phyloP scores from a whole-genome alignment of 1,284 basidiomycete species.

The Vanrija pseudolonga region DNA sequence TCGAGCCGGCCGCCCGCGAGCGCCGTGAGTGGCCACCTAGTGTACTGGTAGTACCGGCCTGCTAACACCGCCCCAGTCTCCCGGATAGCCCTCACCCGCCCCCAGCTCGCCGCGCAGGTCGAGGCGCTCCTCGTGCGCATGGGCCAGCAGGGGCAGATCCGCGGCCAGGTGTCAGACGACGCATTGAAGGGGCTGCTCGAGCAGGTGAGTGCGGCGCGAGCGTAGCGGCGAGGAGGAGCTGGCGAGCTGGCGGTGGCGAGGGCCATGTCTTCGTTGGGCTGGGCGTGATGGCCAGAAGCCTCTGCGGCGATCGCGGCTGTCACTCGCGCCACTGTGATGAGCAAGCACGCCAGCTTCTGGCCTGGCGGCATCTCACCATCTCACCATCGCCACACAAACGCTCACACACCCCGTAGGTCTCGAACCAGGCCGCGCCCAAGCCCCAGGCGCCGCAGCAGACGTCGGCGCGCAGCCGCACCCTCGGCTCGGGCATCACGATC shows the following conservation, averaged over 20 bases:
- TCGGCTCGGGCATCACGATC: constrained; percentile 49
- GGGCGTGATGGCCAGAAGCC: no score
- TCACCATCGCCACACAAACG: no score
- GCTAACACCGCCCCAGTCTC: constrained; percentile 59
- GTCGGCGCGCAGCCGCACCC: constrained; percentile 36
- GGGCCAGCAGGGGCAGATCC: constrained; percentile 88
- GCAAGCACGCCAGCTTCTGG: no score
- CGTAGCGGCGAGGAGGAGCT: background rate
- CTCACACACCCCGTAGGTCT: constrained; percentile 27
- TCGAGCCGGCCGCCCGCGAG: constrained; percentile 83
- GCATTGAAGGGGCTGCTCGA: constrained; percentile 89
- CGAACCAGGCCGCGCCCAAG: constrained; percentile 32
- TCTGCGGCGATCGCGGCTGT: no score
- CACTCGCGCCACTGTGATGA: no score
- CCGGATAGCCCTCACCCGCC: constrained; percentile 87
- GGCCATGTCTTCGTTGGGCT: no score
- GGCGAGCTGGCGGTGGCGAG: background rate
- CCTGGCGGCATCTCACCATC: no score
- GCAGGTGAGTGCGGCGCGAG: constrained; percentile 59
- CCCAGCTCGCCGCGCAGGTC: constrained; percentile 79
- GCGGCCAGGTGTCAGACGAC: constrained; percentile 76
- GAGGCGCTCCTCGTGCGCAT: constrained; percentile 80
- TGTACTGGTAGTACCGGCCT: background rate
- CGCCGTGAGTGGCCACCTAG: constrained; percentile 64
- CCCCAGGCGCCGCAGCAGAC: constrained; percentile 21